Evolutionary conservation across 257 asterid genomes (phyloP).

Genomic region (Galeopsis tetrahit): DNA sequence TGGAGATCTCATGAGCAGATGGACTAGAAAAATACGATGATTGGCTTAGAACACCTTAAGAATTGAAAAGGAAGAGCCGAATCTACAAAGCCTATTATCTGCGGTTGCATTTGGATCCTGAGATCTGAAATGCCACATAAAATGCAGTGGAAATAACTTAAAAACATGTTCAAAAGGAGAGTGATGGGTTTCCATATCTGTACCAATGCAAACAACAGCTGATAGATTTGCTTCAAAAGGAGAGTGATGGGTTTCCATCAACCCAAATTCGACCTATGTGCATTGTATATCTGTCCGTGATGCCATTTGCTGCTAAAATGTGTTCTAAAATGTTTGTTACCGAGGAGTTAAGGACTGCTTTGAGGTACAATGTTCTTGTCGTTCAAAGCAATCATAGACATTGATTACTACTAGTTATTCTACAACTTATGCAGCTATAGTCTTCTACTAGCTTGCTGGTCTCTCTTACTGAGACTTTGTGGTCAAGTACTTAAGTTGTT

Average conservation of each 20-base stretch:
- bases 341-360: not conserved
- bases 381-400: not conserved
- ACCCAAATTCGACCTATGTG: not conserved
- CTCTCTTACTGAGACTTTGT: constrained; percentile 10
- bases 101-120: not conserved
- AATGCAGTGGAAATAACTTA: not conserved
- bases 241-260: no score
- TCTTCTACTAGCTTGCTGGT: not conserved
- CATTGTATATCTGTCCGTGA: not conserved
- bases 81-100: not conserved
- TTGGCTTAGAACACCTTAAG: not conserved
- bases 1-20: constrained; percentile 11
- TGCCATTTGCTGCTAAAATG: not conserved
- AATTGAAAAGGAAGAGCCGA: not conserved
- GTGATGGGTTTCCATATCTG: not conserved
- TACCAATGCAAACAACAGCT: not conserved
- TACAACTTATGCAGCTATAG: not conserved
- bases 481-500: not conserved
- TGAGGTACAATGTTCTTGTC: not conserved
- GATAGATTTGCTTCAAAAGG: not conserved
- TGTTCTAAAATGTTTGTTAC: constrained; percentile 5
- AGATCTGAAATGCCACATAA: not conserved
- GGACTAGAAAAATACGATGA: not conserved
- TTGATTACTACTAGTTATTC: constrained; percentile 14
- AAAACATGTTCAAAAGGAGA: not conserved